Evolutionary conservation across 164 flowering plant species (phyloP), one percentile per base, ranked within the genome.

Genomic region (Magnolia sinica): DNA sequence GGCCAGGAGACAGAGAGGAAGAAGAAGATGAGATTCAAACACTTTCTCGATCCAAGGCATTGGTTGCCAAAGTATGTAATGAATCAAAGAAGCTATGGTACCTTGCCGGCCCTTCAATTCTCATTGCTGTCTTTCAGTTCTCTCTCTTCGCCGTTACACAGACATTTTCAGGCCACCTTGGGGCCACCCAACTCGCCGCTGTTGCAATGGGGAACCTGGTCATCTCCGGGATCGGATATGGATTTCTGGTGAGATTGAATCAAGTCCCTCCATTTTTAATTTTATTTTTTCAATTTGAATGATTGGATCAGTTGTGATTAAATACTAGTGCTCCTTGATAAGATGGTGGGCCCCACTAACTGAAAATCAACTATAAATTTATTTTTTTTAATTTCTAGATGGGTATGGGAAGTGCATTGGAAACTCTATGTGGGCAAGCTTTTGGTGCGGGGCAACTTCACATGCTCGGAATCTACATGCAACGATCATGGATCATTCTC

Each of bases 381-480:
- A 1, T 29, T 68, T 22, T 18, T 8, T 29, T 59, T 4, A 2
- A 16, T 68, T 27, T 58, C 45, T 82, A 93, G 96, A 76, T 91
- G 49, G 98, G 98, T 1, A 89, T 93, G 95, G 92, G 95, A 64
- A 93, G 98, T 73, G 96, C 96, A 1, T 77, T 93, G 55, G 98
- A 92, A 79, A 93, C 98, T 9, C 82, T 91, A 16, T 93, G 98
- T 74, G 96, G 98, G 19, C 95, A 89, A 81, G 96, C 98, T 8
- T 86, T 24, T 50, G 98, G 96, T 14, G 98, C 96, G 1, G 91
- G 92, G 14, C 87, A 89, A 77, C 8, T 84, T 0, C 90, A 88
- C 31, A 90, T 92, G 95, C 81, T 92, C 0, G 97, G 98, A 10
- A 71, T 94, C n/a, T 94, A 94, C 81, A 84, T 92, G 94, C 98